Base-by-base conservation (phyloP, 192 early-diverging fungal genomes). In the Chytriomyces sp. region DNA sequence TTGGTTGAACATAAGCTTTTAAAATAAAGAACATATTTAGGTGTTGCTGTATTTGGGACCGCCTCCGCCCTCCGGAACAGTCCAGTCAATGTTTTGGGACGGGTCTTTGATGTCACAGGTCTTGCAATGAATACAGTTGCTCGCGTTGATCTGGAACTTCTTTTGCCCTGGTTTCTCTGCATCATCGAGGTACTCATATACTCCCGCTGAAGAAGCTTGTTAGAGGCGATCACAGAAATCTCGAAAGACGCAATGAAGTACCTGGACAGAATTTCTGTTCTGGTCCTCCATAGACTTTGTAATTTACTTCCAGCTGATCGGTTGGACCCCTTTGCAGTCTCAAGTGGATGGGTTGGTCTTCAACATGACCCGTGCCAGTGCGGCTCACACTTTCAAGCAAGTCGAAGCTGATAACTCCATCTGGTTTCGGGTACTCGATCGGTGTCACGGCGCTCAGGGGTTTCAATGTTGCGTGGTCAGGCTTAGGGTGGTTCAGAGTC, bases 61-160 rank as follows among this genome's bases (percentile, higher is more conserved):
- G 65, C 90, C 92, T 49, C 93, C 93, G 60, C 94, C 94, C 75
- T 95, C 92, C 13, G 97, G 96, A 20, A 95, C 94, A 18, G 93
- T 93, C 97, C 97, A 99, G 83, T 98, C 92, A 84, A 99, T 98
- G 83, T 99, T 98, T 85, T 99, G 97, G 46, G 93, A 92, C 24
- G 96, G 96, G 82, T 99, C 97, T 84, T 99, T 99, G 81, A 99
- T 99, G 81, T 99, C 96, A 77, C 97, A 99, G 0, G 97, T 99
- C 89, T 99, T 99, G 92, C 97, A 99, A 83, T 99, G 97, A 61
- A 99, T 95, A 80, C 97, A 99, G 84, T 99, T 79, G 78, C 78
- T 77, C 13, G 73, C 74, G 26, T 99, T 98, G 82, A 99, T 97
- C 86, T 98, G 96, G 81, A 98, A 92, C 11, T 95, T 89, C 86